Conservation (phyloP, 2,329 filamentous ascomycete genomes). For the Fusarium redolens region DNA sequence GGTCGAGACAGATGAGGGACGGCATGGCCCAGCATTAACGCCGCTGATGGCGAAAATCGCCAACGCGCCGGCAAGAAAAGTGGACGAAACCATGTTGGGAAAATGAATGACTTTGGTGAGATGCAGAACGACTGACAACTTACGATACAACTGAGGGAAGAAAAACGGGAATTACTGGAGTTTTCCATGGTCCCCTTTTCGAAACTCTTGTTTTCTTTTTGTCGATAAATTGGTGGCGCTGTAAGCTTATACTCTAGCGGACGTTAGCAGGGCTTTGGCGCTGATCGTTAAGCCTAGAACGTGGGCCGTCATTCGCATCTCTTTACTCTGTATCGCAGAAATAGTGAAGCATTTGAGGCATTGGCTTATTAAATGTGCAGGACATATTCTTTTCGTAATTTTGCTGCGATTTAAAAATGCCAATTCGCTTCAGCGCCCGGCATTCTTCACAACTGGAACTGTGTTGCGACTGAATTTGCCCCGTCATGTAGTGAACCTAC, state of each 20-base stretch:
- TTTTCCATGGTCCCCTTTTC: too few species aligned
- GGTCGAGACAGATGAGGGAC: neutral
- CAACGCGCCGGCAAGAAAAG: neutral
- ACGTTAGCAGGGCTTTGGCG: neutral
- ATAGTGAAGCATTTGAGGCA: neutral
- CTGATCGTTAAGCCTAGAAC: neutral
- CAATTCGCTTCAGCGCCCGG: rapidly evolving
- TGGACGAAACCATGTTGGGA: neutral
- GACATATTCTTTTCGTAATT: too few species aligned
- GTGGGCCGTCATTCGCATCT: neutral
- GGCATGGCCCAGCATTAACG: neutral
- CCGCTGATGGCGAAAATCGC: neutral
- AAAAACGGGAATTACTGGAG: neutral
- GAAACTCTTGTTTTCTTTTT: neutral
- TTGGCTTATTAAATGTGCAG: too few species aligned
- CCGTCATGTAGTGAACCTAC: too few species aligned
- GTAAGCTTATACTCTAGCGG: neutral
- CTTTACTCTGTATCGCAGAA: neutral
- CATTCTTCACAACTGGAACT: too few species aligned
- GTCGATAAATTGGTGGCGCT: neutral
- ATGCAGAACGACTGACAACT: neutral
- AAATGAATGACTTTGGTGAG: neutral
- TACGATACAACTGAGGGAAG: neutral
- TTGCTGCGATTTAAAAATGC: too few species aligned
- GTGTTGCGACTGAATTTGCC: neutral